These are phyloP conservation scores for Exophiala spinifera DNA, from an alignment of 2,329 filamentous ascomycete genomes.

Conservation along the genomic window DNA sequence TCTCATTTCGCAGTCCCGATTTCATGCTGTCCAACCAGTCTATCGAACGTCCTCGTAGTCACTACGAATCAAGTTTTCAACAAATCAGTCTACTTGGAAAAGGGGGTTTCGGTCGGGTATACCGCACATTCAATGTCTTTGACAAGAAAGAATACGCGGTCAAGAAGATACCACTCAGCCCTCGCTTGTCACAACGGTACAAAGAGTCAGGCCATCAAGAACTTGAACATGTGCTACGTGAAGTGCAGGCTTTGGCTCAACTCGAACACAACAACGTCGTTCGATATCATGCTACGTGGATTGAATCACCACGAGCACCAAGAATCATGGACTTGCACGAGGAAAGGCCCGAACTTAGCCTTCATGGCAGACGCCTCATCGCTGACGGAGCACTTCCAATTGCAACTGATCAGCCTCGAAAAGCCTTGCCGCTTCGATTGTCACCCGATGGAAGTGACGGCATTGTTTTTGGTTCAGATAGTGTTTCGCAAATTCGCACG, in stretches of 20 bases:
- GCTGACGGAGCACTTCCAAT: background rate
- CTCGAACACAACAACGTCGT: constrained; percentile 66
- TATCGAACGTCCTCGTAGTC: constrained; percentile 32
- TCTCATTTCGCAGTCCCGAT: constrained; percentile 24
- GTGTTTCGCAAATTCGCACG: constrained; percentile 4
- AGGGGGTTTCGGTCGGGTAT: constrained; percentile 65
- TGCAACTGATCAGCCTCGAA: background rate
- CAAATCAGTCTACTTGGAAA: constrained; percentile 58
- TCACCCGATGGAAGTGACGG: constrained; percentile 11
- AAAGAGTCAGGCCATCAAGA: constrained; percentile 51
- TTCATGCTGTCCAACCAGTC: constrained; percentile 25
- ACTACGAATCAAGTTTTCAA: constrained; percentile 51
- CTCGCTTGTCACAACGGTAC: constrained; percentile 51
- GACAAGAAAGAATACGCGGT: constrained; percentile 63
- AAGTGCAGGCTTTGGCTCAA: constrained; percentile 60
- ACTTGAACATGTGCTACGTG: constrained; percentile 56
- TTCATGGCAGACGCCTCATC: constrained; percentile 15
- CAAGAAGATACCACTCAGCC: constrained; percentile 61
- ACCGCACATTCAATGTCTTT: constrained; percentile 58
- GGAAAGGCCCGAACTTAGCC: constrained; percentile 7
- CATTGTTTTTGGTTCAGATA: constrained; percentile 25
- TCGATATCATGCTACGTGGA: constrained; percentile 64
- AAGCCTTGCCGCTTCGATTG: background rate
- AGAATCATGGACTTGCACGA: constrained; percentile 1
- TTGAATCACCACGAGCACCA: constrained; percentile 44